Evolutionary conservation across 179 eudicot species (phyloP).

Genomic region (Spergularia azorica): DNA sequence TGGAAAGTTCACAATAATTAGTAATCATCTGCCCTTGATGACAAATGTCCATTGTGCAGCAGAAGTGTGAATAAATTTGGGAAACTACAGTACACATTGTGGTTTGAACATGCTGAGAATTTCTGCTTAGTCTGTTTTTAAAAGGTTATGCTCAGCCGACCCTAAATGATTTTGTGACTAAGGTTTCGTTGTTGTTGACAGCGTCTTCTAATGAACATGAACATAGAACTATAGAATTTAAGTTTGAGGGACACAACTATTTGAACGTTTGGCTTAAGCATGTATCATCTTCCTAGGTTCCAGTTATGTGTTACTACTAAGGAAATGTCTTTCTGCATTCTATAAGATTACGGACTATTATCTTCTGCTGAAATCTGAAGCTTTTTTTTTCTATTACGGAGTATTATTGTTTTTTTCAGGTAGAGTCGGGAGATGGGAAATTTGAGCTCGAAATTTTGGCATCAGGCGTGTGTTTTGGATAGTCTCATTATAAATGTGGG

Average conservation of each 20-base stretch:
- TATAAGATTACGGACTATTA: too few relatives aligned
- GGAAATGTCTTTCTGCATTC: too few relatives aligned
- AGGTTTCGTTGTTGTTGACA: too few relatives aligned
- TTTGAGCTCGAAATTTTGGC: neutral
- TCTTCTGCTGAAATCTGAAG: too few relatives aligned
- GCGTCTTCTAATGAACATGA: neutral
- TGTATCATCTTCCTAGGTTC: too few relatives aligned
- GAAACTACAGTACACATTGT: neutral
- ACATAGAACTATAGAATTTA: neutral
- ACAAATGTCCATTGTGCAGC: slow-evolving; percentile 23
- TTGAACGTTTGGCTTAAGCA: too few relatives aligned
- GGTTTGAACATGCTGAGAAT: neutral
- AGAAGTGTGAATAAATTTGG: slow-evolving; percentile 2
- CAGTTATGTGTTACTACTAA: too few relatives aligned
- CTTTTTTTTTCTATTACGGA: too few relatives aligned
- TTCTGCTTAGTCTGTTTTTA: too few relatives aligned
- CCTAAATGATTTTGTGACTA: too few relatives aligned
- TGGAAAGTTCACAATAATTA: slow-evolving; percentile 3
- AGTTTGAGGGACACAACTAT: too few relatives aligned
- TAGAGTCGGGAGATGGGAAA: neutral
- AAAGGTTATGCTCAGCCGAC: neutral
- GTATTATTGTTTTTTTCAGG: too few relatives aligned
- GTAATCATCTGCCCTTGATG: slow-evolving; percentile 12
- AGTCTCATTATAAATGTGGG: slow-evolving; percentile 11
- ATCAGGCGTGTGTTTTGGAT: slow-evolving; percentile 19